Evolutionary conservation across 805 yeast genomes (phyloP).

Genomic region (Lipomyces japonicus): DNA sequence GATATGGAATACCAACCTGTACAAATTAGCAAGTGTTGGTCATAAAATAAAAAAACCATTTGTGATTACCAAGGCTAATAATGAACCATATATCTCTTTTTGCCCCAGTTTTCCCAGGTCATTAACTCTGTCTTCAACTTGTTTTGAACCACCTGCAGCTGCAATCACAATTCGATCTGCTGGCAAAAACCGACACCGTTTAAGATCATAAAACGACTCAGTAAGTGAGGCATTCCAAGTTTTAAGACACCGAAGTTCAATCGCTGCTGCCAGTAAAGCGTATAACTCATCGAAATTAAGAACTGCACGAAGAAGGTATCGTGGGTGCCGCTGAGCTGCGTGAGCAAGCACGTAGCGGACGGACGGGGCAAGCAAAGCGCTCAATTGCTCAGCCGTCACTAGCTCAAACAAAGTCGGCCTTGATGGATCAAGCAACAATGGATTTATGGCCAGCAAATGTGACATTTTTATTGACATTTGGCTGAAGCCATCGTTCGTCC

Average conservation of each 20-base stretch:
- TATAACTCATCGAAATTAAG: slow-evolving; percentile 76
- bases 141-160: slow-evolving; percentile 31
- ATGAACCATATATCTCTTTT: slow-evolving; percentile 52
- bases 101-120: slow-evolving; percentile 49
- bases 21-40: slow-evolving; percentile 34
- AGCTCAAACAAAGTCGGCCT: slow-evolving; percentile 88
- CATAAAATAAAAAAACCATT: background rate
- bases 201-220: slow-evolving; percentile 87
- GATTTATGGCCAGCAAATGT: slow-evolving; percentile 50
- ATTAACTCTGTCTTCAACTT: slow-evolving; percentile 32
- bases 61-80: slow-evolving; percentile 38
- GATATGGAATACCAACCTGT: slow-evolving; percentile 62
- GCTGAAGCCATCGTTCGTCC: no score
- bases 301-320: slow-evolving; percentile 56
- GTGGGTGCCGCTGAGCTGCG: slow-evolving; percentile 75
- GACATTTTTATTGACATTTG: no score
- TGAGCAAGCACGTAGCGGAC: slow-evolving; percentile 73
- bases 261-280: slow-evolving; percentile 51
- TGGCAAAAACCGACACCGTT: slow-evolving; percentile 47
- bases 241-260: slow-evolving; percentile 68
- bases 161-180: slow-evolving; percentile 32
- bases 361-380: slow-evolving; percentile 74
- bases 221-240: slow-evolving; percentile 83
- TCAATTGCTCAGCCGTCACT: slow-evolving; percentile 74
- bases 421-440: slow-evolving; percentile 66